phyloP scores from a whole-genome alignment of 2,329 filamentous ascomycete genomes.

The Chaetomium sp. region DNA sequence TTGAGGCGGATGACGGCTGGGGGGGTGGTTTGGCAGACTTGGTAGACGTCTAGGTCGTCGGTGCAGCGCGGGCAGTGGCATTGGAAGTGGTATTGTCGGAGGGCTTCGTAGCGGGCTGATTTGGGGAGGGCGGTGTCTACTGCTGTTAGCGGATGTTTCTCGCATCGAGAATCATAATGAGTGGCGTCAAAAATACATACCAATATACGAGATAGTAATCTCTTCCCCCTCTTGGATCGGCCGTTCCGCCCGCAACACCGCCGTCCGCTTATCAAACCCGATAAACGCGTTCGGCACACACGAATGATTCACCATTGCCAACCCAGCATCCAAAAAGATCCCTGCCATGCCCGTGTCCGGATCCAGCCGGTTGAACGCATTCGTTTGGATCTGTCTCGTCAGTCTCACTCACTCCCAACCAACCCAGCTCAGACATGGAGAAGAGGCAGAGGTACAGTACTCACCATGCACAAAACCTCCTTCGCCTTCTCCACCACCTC shows the following conservation, averaged over 20 bases:
- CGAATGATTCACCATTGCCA: conserved; percentile 58
- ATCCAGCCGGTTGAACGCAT: conserved; percentile 53
- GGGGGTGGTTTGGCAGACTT: conserved; percentile 40
- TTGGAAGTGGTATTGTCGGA: conserved; percentile 46
- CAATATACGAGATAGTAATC: conserved; percentile 57
- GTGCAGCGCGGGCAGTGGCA: conserved; percentile 46
- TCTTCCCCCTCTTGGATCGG: conserved; percentile 48
- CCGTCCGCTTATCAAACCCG: conserved; percentile 46
- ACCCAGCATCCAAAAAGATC: conserved; percentile 48
- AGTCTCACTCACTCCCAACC: too few relatives aligned
- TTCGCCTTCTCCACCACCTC: conserved; percentile 35
- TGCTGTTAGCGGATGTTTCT: conserved; percentile 1
- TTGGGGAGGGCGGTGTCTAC: conserved; percentile 44
- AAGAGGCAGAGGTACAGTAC: background rate
- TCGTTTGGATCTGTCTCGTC: conserved; percentile 48
- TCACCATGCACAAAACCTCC: conserved; percentile 49
- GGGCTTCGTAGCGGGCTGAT: conserved; percentile 35
- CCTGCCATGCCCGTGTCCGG: conserved; percentile 46
- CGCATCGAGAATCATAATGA: background rate
- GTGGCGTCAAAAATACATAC: conserved; percentile 18
- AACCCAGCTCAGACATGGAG: too few relatives aligned
- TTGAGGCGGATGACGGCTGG: conserved; percentile 35
- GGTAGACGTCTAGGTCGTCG: conserved; percentile 47
- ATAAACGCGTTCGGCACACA: conserved; percentile 56
- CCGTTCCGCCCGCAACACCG: conserved; percentile 44